These are phyloP conservation scores for Thelephora aurantiotincta DNA, from an alignment of 768 basidiomycete species.

Conservation along the genomic window DNA sequence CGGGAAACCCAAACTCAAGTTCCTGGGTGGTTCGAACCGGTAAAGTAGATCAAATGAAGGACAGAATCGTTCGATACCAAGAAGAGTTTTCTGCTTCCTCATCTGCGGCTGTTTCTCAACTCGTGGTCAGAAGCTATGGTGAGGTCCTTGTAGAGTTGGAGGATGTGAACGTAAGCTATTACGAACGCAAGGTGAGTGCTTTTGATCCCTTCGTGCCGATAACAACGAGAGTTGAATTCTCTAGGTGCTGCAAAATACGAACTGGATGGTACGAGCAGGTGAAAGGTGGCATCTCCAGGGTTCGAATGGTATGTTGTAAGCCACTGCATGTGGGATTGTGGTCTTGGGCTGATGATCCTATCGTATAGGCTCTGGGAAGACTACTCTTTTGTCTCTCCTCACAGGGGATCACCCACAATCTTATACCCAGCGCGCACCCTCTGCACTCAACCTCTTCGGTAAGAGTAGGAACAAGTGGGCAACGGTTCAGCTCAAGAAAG, in stretches of 20 bases:
- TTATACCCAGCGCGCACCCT: slow-evolving; percentile 44
- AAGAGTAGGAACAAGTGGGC: slow-evolving; percentile 50
- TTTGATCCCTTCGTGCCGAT: not conserved
- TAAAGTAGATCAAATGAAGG: slow-evolving; percentile 28
- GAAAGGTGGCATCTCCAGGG: slow-evolving; percentile 88
- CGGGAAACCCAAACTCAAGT: too few relatives aligned
- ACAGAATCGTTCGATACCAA: not conserved
- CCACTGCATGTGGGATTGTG: not conserved
- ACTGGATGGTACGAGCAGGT: slow-evolving; percentile 72
- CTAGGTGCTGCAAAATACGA: slow-evolving; percentile 63
- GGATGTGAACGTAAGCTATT: slow-evolving; percentile 60
- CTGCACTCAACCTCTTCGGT: slow-evolving; percentile 43
- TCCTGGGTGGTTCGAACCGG: slow-evolving; percentile 34
- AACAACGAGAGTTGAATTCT: not conserved
- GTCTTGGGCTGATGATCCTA: not conserved
- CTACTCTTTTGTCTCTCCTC: slow-evolving; percentile 78
- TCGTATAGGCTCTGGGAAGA: slow-evolving; percentile 76
- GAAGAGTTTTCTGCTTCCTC: not conserved
- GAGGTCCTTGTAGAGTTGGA: slow-evolving; percentile 44
- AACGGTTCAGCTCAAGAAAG: slow-evolving; percentile 48
- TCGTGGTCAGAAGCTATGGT: slow-evolving; percentile 9
- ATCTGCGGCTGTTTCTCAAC: not conserved
- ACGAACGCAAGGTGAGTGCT: slow-evolving; percentile 36
- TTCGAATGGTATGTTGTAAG: slow-evolving; percentile 50
- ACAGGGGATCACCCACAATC: slow-evolving; percentile 96